Evolutionary conservation across 768 basidiomycete genomes (phyloP), one percentile per base, ranked within the genome.

Genomic region (Boletus patriciae): DNA sequence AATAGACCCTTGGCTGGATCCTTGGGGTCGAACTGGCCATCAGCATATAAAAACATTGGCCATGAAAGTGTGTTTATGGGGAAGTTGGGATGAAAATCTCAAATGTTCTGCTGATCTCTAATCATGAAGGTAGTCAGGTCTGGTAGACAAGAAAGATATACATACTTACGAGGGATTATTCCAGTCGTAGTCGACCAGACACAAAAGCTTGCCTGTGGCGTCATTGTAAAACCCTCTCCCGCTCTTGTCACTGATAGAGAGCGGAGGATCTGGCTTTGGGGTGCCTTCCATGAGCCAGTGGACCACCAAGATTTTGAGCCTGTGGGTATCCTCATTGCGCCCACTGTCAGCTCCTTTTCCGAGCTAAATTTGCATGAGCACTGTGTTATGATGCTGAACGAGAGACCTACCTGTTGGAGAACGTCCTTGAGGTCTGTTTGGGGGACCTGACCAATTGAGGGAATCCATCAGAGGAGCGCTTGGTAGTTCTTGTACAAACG

Each of bases 141-240:
- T n/a, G n/a, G n/a, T n/a, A n/a, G n/a, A n/a, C n/a, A n/a, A n/a
- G n/a, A n/a, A n/a, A n/a, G n/a, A n/a, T n/a, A n/a, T n/a, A n/a
- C n/a, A n/a, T n/a, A n/a, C n/a, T 25, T 25, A 25, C 4, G 25
- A 25, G 4, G 4, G 4, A 29, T 56, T 9, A 12, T 16, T 29
- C 49, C 55, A 56, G 29, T 50, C 19, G 19, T 50, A 50, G 18
- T 56, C 49, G 16, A 56, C 36, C 3, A 44, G 49, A 46, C 43
- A 56, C 15, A 56, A 6, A 6, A 46, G 44, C 13, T 6, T 33
- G n/a, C n/a, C 46, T 6, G 31, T 46, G 3, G 6, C 4, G n/a
- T 46, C 6, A 4, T 46, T 46, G 29, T 46, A 33, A 11, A 46
- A 46, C n/a, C 29, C 10, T 19, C 29, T 23, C 4, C 29, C n/a